phyloP scores from a whole-genome alignment of 805 yeast genomes.

The Blastobotrys chiropterorum region DNA sequence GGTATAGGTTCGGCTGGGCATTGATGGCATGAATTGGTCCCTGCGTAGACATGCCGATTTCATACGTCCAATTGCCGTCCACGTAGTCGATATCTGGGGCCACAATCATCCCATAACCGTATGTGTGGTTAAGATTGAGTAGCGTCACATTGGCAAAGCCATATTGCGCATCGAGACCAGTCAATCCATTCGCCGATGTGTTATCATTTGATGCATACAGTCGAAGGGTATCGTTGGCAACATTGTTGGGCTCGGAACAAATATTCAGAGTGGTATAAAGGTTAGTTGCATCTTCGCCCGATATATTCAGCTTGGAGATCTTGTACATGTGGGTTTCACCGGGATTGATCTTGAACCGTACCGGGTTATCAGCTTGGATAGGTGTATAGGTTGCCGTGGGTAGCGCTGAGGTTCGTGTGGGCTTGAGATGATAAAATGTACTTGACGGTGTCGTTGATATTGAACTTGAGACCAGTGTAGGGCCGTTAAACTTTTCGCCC shows the following conservation, averaged over 20 bases:
- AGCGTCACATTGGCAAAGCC: constrained; percentile 27
- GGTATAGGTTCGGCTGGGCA: constrained; percentile 23
- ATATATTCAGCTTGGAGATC: constrained; percentile 12
- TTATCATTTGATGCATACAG: constrained; percentile 16
- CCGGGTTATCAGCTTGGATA: constrained; percentile 17
- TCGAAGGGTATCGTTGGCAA: neutral
- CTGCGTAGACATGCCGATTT: constrained; percentile 45
- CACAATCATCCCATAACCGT: constrained; percentile 14
- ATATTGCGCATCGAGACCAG: constrained; percentile 15
- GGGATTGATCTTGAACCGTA: constrained; percentile 30
- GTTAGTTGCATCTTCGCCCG: constrained; percentile 16
- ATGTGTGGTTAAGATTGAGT: constrained; percentile 13
- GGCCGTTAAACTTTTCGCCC: neutral
- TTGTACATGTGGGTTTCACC: constrained; percentile 25
- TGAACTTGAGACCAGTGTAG: neutral
- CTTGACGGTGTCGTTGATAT: neutral
- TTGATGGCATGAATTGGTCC: constrained; percentile 10
- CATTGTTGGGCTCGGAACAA: constrained; percentile 24
- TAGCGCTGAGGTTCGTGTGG: neutral
- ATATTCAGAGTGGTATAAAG: constrained; percentile 34
- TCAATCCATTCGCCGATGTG: neutral
- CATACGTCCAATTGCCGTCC: constrained; percentile 47
- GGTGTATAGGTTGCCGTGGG: constrained; percentile 21
- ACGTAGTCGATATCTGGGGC: constrained; percentile 4
- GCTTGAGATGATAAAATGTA: neutral